phyloP scores from a whole-genome alignment of 163 green algal species.

The Scenedesmus sp. region DNA sequence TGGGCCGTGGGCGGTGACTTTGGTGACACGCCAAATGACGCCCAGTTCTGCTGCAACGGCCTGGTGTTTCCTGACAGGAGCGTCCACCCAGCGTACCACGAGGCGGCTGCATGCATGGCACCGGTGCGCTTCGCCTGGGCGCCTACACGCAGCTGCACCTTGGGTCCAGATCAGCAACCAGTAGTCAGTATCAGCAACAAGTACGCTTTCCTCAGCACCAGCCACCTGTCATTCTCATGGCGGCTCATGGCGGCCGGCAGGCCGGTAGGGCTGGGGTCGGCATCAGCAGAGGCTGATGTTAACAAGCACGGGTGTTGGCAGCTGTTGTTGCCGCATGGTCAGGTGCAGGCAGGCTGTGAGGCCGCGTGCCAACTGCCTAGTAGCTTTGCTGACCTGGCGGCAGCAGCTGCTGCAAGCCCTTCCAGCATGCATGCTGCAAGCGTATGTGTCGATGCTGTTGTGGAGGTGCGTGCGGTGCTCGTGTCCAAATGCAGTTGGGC shows the following conservation, averaged over 20 bases:
- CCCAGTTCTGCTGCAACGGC: slow-evolving; percentile 98
- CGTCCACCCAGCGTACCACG: slow-evolving; percentile 85
- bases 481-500: slow-evolving; percentile 64
- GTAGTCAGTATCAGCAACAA: slow-evolving; percentile 24
- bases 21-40: slow-evolving; percentile 92
- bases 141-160: not conserved
- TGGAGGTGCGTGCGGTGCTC: slow-evolving; percentile 74
- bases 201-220: slow-evolving; percentile 70
- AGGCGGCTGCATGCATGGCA: slow-evolving; percentile 76
- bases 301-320: not conserved
- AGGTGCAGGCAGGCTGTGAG: not conserved
- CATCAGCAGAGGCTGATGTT: not conserved
- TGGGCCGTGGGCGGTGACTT: slow-evolving; percentile 97
- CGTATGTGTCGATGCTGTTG: slow-evolving; percentile 42
- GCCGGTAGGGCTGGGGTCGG: slow-evolving; percentile 22
- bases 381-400: not conserved
- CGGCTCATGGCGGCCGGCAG: slow-evolving; percentile 74
- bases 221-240: slow-evolving; percentile 74
- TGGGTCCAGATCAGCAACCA: not conserved
- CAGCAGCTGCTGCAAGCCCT: slow-evolving; percentile 32
- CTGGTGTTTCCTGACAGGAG: slow-evolving; percentile 91
- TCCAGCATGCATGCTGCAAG: not conserved
- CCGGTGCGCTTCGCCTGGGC: slow-evolving; percentile 71
- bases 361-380: not conserved
- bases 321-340: not conserved